Evolutionary conservation across 73 alveolate species (phyloP).

Genomic region (Paramecium octaurelia): DNA sequence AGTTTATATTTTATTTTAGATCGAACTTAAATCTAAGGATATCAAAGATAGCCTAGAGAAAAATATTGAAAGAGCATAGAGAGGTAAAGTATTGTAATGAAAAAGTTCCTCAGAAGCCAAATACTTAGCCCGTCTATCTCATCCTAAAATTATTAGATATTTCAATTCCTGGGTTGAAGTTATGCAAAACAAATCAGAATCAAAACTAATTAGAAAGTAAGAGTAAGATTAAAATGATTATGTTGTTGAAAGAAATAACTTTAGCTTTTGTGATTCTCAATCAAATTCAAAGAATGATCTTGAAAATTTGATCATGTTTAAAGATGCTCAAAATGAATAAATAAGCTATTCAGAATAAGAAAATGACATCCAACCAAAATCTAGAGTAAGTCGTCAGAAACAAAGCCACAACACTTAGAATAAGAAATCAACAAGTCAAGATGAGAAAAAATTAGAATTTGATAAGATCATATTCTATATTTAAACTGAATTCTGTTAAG

Average conservation of each 20-base stretch:
- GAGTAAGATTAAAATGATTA: conserved; percentile 31
- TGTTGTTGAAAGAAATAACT: neutral
- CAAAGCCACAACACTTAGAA: neutral
- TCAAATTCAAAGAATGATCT: conserved; percentile 5
- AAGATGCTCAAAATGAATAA: conserved; percentile 5
- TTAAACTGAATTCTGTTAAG: conserved; percentile 43
- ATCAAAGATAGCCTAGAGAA: conserved; percentile 3
- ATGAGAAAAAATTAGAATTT: neutral
- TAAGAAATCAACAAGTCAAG: conserved; percentile 31
- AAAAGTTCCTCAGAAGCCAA: conserved; percentile 49
- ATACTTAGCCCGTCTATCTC: conserved; percentile 54
- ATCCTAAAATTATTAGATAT: conserved; percentile 57
- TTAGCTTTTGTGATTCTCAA: neutral
- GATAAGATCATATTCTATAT: conserved; percentile 50
- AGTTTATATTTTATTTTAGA: neutral
- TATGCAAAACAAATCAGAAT: neutral
- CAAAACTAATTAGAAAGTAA: neutral
- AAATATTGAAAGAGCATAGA: neutral
- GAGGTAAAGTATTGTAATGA: neutral
- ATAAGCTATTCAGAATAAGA: conserved; percentile 17
- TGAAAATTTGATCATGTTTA: neutral
- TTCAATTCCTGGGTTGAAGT: conserved; percentile 62
- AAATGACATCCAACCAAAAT: neutral
- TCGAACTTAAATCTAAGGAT: neutral
- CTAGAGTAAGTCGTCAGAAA: neutral